Evolutionary conservation across 192 early-diverging fungal genomes (phyloP).

Genomic region (Backusella luteola): DNA sequence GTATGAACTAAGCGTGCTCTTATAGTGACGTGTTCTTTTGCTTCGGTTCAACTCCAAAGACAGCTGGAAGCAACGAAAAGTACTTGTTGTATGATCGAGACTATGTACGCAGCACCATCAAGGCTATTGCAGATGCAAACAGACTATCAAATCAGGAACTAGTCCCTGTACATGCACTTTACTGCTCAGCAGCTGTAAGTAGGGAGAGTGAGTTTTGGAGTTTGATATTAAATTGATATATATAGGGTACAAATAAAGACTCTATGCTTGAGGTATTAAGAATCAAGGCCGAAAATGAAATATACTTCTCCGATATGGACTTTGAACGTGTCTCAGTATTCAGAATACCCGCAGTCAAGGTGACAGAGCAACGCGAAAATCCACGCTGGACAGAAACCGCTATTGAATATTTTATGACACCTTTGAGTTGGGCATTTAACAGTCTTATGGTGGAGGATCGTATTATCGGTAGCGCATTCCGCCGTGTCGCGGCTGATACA

Average conservation of each 20-base stretch:
- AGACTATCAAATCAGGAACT: conserved; percentile 21
- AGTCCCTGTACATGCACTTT: conserved; percentile 47
- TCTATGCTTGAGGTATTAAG: conserved; percentile 39
- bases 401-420: not conserved
- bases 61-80: conserved; percentile 58
- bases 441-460: conserved; percentile 2
- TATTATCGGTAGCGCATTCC: conserved; percentile 23
- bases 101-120: conserved; percentile 66
- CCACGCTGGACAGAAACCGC: not conserved
- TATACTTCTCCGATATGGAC: conserved; percentile 39
- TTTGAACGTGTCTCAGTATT: not conserved
- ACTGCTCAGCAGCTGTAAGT: conserved; percentile 43
- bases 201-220: not conserved
- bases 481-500: not conserved
- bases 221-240: not conserved
- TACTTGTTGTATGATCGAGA: conserved; percentile 79
- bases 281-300: conserved; percentile 76
- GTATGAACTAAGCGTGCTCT: not conserved
- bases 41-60: conserved; percentile 66
- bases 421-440: not conserved
- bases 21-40: conserved; percentile 65
- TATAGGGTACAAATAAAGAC: not conserved
- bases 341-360: not conserved
- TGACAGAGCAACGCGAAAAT: not conserved
- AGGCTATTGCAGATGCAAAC: conserved; percentile 54